A percentile compares a stretch with the other conserved stretches of the same genome.
Conservation (phyloP, 495 filamentous ascomycete species). For the Penicillium diatomitis region DNA sequence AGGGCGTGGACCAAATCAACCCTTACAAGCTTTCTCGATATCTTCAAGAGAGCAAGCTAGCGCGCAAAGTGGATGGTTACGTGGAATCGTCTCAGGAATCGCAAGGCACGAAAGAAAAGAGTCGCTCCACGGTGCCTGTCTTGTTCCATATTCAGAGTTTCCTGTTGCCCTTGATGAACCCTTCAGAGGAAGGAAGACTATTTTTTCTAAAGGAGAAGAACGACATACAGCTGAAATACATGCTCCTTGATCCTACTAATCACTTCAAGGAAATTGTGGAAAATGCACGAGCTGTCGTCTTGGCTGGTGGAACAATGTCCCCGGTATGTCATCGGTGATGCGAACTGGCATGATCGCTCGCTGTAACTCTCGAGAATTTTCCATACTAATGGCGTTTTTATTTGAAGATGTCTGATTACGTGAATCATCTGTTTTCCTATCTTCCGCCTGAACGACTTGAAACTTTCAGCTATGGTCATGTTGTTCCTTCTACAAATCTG, state of each 20-base stretch:
- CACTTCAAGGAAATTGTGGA: conserved; percentile 85
- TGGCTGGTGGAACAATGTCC: conserved; percentile 96
- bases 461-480: conserved; percentile 88
- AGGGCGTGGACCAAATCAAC: conserved; percentile 93
- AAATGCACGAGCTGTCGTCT: conserved; percentile 76
- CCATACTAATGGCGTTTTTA: no score
- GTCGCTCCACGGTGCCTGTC: conserved; percentile 51
- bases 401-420: conserved; percentile 71
- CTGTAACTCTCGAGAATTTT: background rate
- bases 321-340: conserved; percentile 40
- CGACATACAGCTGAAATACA: conserved; percentile 65
- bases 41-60: conserved; percentile 84
- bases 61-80: conserved; percentile 90
- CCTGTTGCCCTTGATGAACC: conserved; percentile 74
- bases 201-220: conserved; percentile 58
- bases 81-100: conserved; percentile 48
- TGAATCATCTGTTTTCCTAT: conserved; percentile 73
- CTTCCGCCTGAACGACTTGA: conserved; percentile 53
- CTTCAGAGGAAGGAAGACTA: conserved; percentile 76
- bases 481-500: conserved; percentile 77
- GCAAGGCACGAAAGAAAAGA: conserved; percentile 14
- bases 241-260: conserved; percentile 87
- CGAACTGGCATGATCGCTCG: background rate
- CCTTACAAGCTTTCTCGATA: conserved; percentile 80
- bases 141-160: conserved; percentile 81